Evolutionary conservation across 257 asterid species (phyloP).

Genomic region (Coffea canephora): DNA sequence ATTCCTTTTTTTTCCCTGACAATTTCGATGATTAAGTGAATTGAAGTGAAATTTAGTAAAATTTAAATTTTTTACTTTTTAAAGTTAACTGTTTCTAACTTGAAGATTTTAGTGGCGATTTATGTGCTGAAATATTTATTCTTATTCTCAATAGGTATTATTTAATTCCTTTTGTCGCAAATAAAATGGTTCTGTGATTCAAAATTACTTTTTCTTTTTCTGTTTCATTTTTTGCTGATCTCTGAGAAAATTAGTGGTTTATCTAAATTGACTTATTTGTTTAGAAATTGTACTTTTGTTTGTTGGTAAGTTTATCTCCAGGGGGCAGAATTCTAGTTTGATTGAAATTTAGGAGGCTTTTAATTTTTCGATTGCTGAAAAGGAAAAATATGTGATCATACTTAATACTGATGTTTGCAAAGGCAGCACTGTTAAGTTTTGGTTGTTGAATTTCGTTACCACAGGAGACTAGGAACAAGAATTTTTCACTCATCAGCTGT

Average conservation of each 20-base stretch:
- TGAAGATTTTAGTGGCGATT: no score
- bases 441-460: conserved; percentile 9
- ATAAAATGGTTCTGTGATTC: no score
- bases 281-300: not conserved
- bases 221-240: not conserved
- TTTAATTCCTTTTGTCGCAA: no score
- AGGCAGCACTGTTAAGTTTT: not conserved
- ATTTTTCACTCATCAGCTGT: conserved; percentile 56
- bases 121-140: no score
- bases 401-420: no score
- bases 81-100: no score
- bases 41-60: not conserved
- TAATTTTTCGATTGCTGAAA: not conserved
- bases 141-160: no score
- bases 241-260: not conserved
- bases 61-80: not conserved
- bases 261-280: not conserved
- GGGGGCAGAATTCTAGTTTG: not conserved
- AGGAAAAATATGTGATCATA: not conserved
- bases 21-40: not conserved
- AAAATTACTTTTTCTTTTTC: not conserved
- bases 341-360: not conserved
- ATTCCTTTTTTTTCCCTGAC: not conserved
- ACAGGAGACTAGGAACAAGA: conserved; percentile 47
- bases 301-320: not conserved